phyloP scores from a whole-genome alignment of 2,329 filamentous ascomycete species.

The Stachybotrys chartarum region DNA sequence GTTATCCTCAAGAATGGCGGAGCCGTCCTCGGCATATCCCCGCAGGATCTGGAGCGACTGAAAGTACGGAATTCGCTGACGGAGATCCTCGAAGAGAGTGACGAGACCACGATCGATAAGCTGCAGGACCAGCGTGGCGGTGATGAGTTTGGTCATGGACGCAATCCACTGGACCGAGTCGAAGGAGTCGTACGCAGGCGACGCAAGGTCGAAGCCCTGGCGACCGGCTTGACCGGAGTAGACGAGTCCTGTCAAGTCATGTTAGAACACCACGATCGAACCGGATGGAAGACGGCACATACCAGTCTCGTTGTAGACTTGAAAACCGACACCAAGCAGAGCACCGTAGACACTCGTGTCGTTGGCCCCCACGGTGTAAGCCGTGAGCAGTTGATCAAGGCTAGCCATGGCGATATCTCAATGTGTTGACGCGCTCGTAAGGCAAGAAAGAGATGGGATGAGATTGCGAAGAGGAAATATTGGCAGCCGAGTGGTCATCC shows the following conservation, averaged over 20 bases:
- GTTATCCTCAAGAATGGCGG: constrained; percentile 18
- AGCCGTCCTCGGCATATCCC: constrained; percentile 16
- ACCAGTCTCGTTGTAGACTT: not conserved
- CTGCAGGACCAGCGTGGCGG: constrained; percentile 20
- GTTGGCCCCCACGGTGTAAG: not conserved
- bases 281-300: not conserved
- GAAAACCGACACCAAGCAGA: not conserved
- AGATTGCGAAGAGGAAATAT: no score
- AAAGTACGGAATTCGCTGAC: constrained; percentile 17
- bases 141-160: constrained; percentile 28
- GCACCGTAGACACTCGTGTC: not conserved
- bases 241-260: constrained; percentile 11
- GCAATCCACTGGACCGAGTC: constrained; percentile 22
- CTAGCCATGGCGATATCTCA: not conserved
- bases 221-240: constrained; percentile 21
- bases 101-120: constrained; percentile 20
- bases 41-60: constrained; percentile 14
- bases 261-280: not conserved
- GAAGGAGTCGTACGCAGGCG: constrained; percentile 13
- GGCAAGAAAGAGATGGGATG: no score
- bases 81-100: constrained; percentile 21
- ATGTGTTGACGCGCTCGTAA: not conserved
- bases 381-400: not conserved
- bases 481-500: no score
- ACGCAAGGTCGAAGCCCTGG: constrained; percentile 11